Base-by-base conservation (phyloP, 2,329 filamentous ascomycete genomes). In the Calonectria leucothoes region DNA sequence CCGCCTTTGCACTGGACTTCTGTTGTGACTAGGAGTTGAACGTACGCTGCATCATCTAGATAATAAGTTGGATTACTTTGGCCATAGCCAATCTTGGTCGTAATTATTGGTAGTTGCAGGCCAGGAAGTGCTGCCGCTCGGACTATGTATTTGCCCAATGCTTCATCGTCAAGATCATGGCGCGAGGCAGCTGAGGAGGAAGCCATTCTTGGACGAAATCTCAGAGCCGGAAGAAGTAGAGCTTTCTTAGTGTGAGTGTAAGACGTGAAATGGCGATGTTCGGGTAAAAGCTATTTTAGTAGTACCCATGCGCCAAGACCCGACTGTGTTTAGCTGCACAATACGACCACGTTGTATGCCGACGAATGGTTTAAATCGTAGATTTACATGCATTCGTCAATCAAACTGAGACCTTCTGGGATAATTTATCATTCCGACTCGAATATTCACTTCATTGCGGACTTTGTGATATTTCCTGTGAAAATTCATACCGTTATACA, bases 41-140 rank as follows among this genome's bases (percentile, higher is more conserved):
- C 67, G 64, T 10, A 70, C 68, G 31, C 35, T 33, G 70, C 64
- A 57, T 72, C 70, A 55, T 72, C 70, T 15, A 73, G 20, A n/a
- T 52, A 70, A 35, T 73, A 73, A 6, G 71, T 73, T 1, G 71
- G 71, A 17, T 73, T 73, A 5, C 67, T 70, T n/a, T 73, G 71
- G 2, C 71, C 71, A 27, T 70, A 73, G 17, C 71, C 71, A 6
- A 73, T 66, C 31, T 73, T 70, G 3, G 51, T 70, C 6, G 68
- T 49, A 6, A 6, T 45, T 8, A 73, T 45, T 48, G 71, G 71
- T 2, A 35, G 27, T 23, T 42, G 42, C 15, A 71, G 35, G 8
- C n/a, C 27, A 7, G 63, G 63, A 6, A 73, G 6, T 17, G n/a
- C 29, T 23, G 25, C 35, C 6, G 6, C 15, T n/a, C 37, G 42